phyloP scores from a whole-genome alignment of 1,284 basidiomycete genomes.

The Inonotus obliquus region DNA sequence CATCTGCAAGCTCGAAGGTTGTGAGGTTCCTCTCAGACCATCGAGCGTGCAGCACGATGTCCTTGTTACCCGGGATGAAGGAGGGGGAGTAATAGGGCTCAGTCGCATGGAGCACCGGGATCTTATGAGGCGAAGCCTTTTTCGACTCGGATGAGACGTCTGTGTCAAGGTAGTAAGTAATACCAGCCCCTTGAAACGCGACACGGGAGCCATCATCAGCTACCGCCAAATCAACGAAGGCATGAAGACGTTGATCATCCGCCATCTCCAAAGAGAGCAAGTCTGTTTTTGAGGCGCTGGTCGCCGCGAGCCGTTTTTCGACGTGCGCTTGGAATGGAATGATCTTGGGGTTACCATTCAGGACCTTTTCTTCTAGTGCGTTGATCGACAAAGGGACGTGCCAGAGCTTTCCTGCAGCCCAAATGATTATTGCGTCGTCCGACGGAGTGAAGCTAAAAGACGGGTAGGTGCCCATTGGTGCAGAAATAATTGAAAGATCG shows the following conservation, averaged over 20 bases:
- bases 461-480: conserved; percentile 73
- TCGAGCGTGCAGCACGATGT: conserved; percentile 56
- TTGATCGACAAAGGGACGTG: conserved; percentile 51
- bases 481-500: conserved; percentile 55
- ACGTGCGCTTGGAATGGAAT: conserved; percentile 59
- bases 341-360: conserved; percentile 36
- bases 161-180: conserved; percentile 46
- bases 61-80: conserved; percentile 46
- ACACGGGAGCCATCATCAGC: conserved; percentile 46
- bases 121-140: conserved; percentile 26
- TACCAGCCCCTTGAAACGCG: conserved; percentile 52
- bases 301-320: conserved; percentile 58
- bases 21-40: conserved; percentile 65
- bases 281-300: conserved; percentile 42
- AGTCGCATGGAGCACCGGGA: conserved; percentile 44
- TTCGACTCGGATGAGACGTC: conserved; percentile 24
- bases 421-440: conserved; percentile 62
- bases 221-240: conserved; percentile 55
- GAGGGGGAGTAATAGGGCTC: conserved; percentile 64
- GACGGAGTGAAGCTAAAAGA: conserved; percentile 62
- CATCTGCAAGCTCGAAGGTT: conserved; percentile 58
- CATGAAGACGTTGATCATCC: conserved; percentile 49
- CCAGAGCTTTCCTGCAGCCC: conserved; percentile 67
- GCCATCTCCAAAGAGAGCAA: conserved; percentile 48
- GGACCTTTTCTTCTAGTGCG: conserved; percentile 43